phyloP scores from a whole-genome alignment of 2,329 filamentous ascomycete species.

The Epichloe amarillans region DNA sequence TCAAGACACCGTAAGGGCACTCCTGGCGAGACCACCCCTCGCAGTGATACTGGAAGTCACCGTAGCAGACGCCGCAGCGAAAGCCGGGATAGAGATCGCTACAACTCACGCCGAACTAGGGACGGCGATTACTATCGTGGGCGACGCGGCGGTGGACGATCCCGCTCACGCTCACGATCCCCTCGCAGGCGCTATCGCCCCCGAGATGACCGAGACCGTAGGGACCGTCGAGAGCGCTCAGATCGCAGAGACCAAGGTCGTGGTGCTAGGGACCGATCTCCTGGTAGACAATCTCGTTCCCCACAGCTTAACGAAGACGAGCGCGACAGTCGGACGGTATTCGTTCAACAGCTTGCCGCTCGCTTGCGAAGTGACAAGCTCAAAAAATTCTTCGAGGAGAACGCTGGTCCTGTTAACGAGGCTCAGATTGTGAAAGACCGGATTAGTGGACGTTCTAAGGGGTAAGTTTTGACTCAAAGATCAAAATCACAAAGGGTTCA shows the following conservation, averaged over 20 bases:
- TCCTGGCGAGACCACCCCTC: conserved; percentile 50
- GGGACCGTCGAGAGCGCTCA: conserved; percentile 36
- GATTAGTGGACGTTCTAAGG: conserved; percentile 93
- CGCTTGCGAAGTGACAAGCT: conserved; percentile 85
- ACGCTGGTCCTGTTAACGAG: conserved; percentile 86
- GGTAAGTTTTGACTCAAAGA: conserved; percentile 43
- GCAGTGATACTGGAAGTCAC: conserved; percentile 66
- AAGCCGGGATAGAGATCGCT: conserved; percentile 63
- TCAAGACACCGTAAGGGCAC: conserved; percentile 33
- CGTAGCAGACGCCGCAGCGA: conserved; percentile 71
- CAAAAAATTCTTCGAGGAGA: conserved; percentile 94
- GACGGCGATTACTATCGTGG: conserved; percentile 57
- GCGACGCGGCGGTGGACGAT: conserved; percentile 32
- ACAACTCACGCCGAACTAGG: conserved; percentile 60
- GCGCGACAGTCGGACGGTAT: conserved; percentile 89
- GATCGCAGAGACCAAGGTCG: conserved; percentile 39
- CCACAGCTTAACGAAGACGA: conserved; percentile 86
- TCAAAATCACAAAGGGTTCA: neutral
- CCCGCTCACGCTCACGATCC: conserved; percentile 59
- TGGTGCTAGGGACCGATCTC: conserved; percentile 37
- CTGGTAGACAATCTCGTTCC: conserved; percentile 34
- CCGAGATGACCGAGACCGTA: conserved; percentile 36
- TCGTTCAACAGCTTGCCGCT: conserved; percentile 94
- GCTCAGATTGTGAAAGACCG: conserved; percentile 98
- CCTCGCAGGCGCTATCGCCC: conserved; percentile 47